Conservation (phyloP, 108 stramenopile species). For the Mediolabrus comicus region DNA sequence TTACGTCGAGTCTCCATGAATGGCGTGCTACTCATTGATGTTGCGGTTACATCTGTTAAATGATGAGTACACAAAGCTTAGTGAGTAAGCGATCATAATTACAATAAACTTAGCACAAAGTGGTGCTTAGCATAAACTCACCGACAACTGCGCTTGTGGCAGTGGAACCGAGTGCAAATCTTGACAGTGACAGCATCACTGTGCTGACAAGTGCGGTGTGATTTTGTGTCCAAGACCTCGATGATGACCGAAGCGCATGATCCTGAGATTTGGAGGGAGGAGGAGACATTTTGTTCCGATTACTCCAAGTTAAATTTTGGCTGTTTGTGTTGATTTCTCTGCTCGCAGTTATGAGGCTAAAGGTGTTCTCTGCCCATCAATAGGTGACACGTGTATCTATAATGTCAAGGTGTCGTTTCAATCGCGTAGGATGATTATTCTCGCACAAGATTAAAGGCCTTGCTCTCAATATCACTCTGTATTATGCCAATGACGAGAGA, state of each 20-base stretch:
- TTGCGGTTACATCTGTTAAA: background rate
- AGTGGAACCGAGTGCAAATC: constrained; percentile 13
- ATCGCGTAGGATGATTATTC: too few relatives aligned
- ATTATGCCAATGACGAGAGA: too few relatives aligned
- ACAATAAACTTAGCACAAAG: background rate
- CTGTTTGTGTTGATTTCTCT: background rate
- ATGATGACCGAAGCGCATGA: background rate
- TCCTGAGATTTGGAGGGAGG: background rate
- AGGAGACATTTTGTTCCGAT: background rate
- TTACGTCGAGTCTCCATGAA: constrained; percentile 27
- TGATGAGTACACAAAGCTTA: background rate
- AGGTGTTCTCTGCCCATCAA: background rate
- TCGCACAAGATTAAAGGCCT: too few relatives aligned
- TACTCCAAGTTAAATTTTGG: background rate
- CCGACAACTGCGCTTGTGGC: constrained; percentile 1
- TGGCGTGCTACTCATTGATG: background rate
- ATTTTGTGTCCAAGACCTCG: background rate
- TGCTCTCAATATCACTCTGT: too few relatives aligned
- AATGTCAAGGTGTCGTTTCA: too few relatives aligned
- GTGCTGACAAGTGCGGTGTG: constrained; percentile 1
- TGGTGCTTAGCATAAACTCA: background rate
- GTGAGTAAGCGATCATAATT: background rate
- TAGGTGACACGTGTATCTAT: constrained; percentile 4
- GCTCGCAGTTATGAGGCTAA: background rate
- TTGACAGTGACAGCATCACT: constrained; percentile 11